Conservation (phyloP, 164 flowering plant species). For the grape (Vitis vinifera) region ASM3070453v1 NC_081805.1:9867001-9867500, state of each 20-base stretch:
- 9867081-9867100: slow-evolving; percentile 92
- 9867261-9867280: slow-evolving; percentile 61
- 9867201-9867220: background rate
- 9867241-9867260: background rate
- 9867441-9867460: slow-evolving; percentile 65
- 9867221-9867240: background rate
- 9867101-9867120: slow-evolving; percentile 90
- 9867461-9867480: background rate
- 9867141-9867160: slow-evolving; percentile 90
- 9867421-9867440: slow-evolving; percentile 81
- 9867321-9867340: slow-evolving; percentile 77
- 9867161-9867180: slow-evolving; percentile 85
- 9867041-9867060: background rate
- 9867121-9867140: slow-evolving; percentile 84
- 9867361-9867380: slow-evolving; percentile 91
- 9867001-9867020: background rate
- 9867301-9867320: slow-evolving; percentile 77
- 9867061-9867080: slow-evolving; percentile 45
- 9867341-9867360: slow-evolving; percentile 87
- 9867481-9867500: too few species aligned
- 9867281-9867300: slow-evolving; percentile 60
- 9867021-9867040: too few species aligned
- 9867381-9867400: slow-evolving; percentile 72
- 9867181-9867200: slow-evolving; percentile 7
- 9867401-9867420: slow-evolving; percentile 86